Evolutionary conservation across 2,329 filamentous ascomycete species (phyloP).

Genomic region (Neonectria magnoliae): DNA sequence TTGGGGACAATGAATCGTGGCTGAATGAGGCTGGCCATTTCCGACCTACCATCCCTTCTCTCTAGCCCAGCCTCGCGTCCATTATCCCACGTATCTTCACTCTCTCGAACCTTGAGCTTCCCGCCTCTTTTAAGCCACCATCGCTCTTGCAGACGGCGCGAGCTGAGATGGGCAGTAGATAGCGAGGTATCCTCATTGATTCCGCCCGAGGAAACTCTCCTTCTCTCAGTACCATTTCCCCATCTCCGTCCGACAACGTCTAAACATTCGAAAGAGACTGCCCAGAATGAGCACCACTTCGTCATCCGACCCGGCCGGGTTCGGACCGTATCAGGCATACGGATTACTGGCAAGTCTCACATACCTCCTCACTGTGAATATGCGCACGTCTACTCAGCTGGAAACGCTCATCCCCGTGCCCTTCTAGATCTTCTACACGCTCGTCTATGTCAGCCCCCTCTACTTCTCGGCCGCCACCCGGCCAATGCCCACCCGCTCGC

Average conservation of each 20-base stretch:
- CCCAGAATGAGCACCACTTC: slow-evolving; percentile 15
- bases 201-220: background rate
- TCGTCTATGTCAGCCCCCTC: slow-evolving; percentile 90
- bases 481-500: slow-evolving; percentile 79
- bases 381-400: slow-evolving; percentile 16
- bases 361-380: background rate
- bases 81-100: slow-evolving; percentile 8
- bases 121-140: background rate
- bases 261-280: background rate
- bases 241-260: slow-evolving; percentile 8
- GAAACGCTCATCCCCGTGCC: background rate
- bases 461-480: slow-evolving; percentile 84
- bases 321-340: slow-evolving; percentile 37
- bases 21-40: slow-evolving; percentile 14
- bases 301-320: slow-evolving; percentile 25
- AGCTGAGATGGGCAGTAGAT: background rate
- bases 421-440: slow-evolving; percentile 77
- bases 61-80: slow-evolving; percentile 15
- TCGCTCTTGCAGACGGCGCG: background rate
- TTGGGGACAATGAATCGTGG: background rate
- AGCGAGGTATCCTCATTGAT: background rate
- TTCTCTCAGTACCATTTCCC: background rate
- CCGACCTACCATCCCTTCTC: background rate
- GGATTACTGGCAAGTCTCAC: slow-evolving; percentile 37
- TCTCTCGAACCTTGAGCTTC: background rate